These are phyloP conservation scores for Ceratocystis eucalypticola DNA, from an alignment of 2,329 filamentous ascomycete genomes.

Conservation along the genomic window DNA sequence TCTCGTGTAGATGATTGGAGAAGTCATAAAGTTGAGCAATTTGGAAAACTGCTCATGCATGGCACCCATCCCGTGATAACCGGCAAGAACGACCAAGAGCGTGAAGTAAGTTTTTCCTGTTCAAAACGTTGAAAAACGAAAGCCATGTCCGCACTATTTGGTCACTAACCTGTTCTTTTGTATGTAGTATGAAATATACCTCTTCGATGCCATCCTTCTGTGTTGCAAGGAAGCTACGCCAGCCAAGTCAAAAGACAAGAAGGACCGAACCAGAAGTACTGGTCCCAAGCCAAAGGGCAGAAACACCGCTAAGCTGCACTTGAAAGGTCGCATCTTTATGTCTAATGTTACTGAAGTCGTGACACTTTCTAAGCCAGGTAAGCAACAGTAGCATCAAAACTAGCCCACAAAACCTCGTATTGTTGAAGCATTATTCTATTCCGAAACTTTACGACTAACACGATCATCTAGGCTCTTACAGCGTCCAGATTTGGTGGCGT, in stretches of 20 bases:
- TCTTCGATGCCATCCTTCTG: conserved; percentile 88
- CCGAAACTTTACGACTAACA: neutral
- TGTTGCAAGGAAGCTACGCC: conserved; percentile 92
- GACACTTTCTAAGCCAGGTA: conserved; percentile 76
- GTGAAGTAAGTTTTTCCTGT: conserved; percentile 52
- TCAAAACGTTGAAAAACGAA: neutral
- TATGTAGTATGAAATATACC: conserved; percentile 81
- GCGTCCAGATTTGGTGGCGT: conserved; percentile 97
- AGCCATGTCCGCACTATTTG: neutral
- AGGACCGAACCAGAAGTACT: conserved; percentile 45
- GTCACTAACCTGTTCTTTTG: conserved; percentile 11
- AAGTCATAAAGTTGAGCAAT: conserved; percentile 76
- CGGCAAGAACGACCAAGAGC: conserved; percentile 75
- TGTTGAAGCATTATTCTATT: too few relatives aligned
- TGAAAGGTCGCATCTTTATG: conserved; percentile 98
- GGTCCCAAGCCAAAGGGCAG: conserved; percentile 41
- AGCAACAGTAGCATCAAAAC: conserved; percentile 23
- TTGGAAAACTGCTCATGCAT: conserved; percentile 75
- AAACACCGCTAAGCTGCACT: conserved; percentile 69
- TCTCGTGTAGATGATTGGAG: conserved; percentile 93
- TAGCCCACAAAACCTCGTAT: too few relatives aligned
- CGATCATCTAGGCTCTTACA: conserved; percentile 58
- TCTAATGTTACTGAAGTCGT: conserved; percentile 95
- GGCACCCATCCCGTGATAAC: conserved; percentile 89
- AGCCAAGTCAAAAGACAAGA: conserved; percentile 70